phyloP scores from a whole-genome alignment of 2,329 filamentous ascomycete species.

The Parascedosporium putredinis region DNA sequence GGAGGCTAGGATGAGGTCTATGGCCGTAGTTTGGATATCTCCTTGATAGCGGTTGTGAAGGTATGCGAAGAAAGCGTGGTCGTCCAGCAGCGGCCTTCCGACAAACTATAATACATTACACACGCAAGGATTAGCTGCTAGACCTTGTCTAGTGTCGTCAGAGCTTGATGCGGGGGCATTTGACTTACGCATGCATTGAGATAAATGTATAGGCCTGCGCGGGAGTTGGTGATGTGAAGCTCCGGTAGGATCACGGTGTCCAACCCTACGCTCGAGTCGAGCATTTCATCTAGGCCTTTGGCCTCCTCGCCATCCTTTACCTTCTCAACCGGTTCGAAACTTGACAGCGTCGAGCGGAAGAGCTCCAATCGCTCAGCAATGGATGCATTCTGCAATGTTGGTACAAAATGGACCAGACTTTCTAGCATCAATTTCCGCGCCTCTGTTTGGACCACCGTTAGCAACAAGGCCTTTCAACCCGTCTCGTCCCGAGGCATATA shows the following conservation, averaged over 20 bases:
- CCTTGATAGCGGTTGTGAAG: slow-evolving; percentile 80
- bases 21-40: slow-evolving; percentile 64
- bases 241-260: slow-evolving; percentile 50
- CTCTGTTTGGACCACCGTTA: slow-evolving; percentile 19
- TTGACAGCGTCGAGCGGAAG: slow-evolving; percentile 46
- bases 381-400: slow-evolving; percentile 45
- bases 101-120: slow-evolving; percentile 49
- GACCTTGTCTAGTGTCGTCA: too few species aligned
- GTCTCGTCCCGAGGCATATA: too few species aligned
- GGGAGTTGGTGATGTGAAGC: slow-evolving; percentile 60
- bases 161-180: too few species aligned
- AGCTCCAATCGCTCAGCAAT: slow-evolving; percentile 43
- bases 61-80: slow-evolving; percentile 66
- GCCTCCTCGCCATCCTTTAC: slow-evolving; percentile 17
- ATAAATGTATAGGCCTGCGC: slow-evolving; percentile 77
- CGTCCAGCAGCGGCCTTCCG: slow-evolving; percentile 74
- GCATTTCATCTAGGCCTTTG: slow-evolving; percentile 42
- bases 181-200: slow-evolving; percentile 65
- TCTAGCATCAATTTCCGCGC: slow-evolving; percentile 38
- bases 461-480: too few species aligned
- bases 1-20: slow-evolving; percentile 76
- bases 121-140: not conserved
- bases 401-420: slow-evolving; percentile 42
- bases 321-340: slow-evolving; percentile 43
- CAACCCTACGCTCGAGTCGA: slow-evolving; percentile 45